A percentile compares a stretch with the other conserved stretches of the same genome.
These are phyloP conservation scores for Colletotrichum costaricense DNA, from an alignment of 2,329 filamentous ascomycete genomes.

Conservation along the genomic window DNA sequence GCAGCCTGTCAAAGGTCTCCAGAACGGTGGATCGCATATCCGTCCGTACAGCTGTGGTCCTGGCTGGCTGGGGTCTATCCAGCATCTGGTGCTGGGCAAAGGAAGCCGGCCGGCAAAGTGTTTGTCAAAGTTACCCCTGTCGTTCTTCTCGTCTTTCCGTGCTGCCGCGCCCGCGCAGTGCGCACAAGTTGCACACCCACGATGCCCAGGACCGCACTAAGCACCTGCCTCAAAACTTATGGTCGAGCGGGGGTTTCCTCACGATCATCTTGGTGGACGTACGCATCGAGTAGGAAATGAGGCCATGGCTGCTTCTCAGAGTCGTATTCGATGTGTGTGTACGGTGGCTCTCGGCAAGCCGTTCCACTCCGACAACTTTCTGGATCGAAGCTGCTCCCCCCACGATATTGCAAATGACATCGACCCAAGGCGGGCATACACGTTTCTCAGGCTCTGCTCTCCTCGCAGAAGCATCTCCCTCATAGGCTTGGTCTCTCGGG, in stretches of 20 bases:
- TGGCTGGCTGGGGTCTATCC: background rate
- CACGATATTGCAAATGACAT: background rate
- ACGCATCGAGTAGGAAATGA: background rate
- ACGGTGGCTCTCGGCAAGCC: background rate
- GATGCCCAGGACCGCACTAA: background rate
- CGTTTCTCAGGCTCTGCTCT: background rate
- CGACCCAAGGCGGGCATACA: background rate
- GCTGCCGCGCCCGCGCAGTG: background rate
- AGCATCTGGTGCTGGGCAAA: background rate
- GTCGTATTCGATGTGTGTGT: background rate
- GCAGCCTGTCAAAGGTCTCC: background rate
- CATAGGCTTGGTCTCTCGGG: background rate
- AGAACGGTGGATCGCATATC: constrained; percentile 15
- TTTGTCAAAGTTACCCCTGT: background rate
- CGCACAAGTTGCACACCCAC: background rate
- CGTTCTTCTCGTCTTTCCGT: background rate
- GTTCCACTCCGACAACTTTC: background rate
- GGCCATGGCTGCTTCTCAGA: constrained; percentile 9
- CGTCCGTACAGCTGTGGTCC: background rate
- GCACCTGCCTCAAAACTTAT: constrained; percentile 6
- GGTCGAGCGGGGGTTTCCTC: background rate
- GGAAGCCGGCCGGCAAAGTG: constrained; percentile 4
- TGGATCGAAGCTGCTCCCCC: background rate
- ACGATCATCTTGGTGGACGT: background rate
- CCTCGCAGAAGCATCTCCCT: background rate